Percentiles rank a stretch among this genome's conserved stretches.
Evolutionary conservation across 1,284 basidiomycete genomes (phyloP).

Genomic region (Athelia sp.): DNA sequence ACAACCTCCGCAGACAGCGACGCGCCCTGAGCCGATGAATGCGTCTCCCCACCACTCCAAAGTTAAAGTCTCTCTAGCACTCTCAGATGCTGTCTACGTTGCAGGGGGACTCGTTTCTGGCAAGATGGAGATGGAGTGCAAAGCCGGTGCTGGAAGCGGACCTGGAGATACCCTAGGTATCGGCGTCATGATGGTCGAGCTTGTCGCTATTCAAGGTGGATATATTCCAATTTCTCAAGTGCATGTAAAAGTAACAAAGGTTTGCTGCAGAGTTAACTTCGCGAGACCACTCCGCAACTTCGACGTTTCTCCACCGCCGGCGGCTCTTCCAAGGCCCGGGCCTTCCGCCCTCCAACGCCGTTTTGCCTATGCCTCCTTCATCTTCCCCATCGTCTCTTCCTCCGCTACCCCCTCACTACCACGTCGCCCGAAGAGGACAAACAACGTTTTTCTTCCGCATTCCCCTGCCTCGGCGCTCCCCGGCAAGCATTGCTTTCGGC

Average conservation of each 20-base stretch:
- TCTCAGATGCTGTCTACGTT: slow-evolving; percentile 54
- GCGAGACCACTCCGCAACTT: slow-evolving; percentile 71
- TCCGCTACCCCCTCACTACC: slow-evolving; percentile 52
- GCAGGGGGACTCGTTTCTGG: slow-evolving; percentile 62
- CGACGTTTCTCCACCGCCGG: slow-evolving; percentile 62
- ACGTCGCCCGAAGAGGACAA: slow-evolving; percentile 61
- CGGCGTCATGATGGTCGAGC: slow-evolving; percentile 67
- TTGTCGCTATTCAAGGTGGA: slow-evolving; percentile 68
- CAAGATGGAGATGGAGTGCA: slow-evolving; percentile 73
- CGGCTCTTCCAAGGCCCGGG: slow-evolving; percentile 73
- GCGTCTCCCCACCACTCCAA: slow-evolving; percentile 69
- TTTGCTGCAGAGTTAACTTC: slow-evolving; percentile 57
- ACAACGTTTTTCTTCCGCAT: slow-evolving; percentile 74
- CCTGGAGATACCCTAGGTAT: slow-evolving; percentile 42
- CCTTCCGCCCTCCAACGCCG: slow-evolving; percentile 77
- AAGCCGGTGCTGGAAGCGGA: slow-evolving; percentile 46
- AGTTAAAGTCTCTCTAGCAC: slow-evolving; percentile 57
- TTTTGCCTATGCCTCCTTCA: slow-evolving; percentile 50
- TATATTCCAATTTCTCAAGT: not conserved
- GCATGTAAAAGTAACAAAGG: no score
- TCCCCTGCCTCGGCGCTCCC: slow-evolving; percentile 57
- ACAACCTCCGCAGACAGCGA: slow-evolving; percentile 12
- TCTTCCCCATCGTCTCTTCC: slow-evolving; percentile 47
- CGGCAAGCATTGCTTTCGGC: slow-evolving; percentile 66
- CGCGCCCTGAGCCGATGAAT: slow-evolving; percentile 68